Evolutionary conservation across 2,329 filamentous ascomycete genomes (phyloP).

Genomic region (Fragosphaeria purpurea): DNA sequence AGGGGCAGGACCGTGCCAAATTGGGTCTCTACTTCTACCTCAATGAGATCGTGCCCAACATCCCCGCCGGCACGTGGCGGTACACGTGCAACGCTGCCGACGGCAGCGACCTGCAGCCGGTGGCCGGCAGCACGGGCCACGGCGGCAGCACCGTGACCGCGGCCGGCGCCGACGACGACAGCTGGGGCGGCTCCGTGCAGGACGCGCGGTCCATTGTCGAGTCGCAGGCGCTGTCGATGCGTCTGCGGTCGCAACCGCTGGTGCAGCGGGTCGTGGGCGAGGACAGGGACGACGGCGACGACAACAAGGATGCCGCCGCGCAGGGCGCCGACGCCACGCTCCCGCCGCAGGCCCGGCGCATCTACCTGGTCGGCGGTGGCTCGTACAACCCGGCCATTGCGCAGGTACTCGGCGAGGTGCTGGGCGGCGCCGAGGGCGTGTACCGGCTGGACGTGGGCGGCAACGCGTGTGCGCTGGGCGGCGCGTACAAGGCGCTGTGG

Average conservation of each 20-base stretch:
- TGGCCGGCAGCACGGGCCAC: slow-evolving; percentile 7
- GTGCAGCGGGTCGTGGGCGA: slow-evolving; percentile 42
- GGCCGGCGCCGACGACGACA: neutral
- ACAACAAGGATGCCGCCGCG: neutral
- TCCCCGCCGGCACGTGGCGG: slow-evolving; percentile 77
- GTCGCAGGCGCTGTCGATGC: slow-evolving; percentile 86
- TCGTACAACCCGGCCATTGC: slow-evolving; percentile 85
- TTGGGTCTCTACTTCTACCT: slow-evolving; percentile 91
- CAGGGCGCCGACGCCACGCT: slow-evolving; percentile 28
- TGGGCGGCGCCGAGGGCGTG: slow-evolving; percentile 81
- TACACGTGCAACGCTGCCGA: slow-evolving; percentile 51
- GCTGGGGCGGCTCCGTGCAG: slow-evolving; percentile 31
- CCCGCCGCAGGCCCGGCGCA: slow-evolving; percentile 74
- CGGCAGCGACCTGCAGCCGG: slow-evolving; percentile 37
- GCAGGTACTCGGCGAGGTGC: slow-evolving; percentile 71
- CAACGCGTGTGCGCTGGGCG: slow-evolving; percentile 87
- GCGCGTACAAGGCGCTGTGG: slow-evolving; percentile 95
- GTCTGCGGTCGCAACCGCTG: slow-evolving; percentile 70
- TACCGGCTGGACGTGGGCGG: slow-evolving; percentile 90
- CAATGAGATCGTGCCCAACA: slow-evolving; percentile 90
- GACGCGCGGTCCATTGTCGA: slow-evolving; percentile 85
- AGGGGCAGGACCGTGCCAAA: slow-evolving; percentile 49
- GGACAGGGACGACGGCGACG: neutral
- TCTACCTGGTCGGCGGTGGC: slow-evolving; percentile 92
- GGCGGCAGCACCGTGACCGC: neutral